Evolutionary conservation across 176 grass and related monocot genomes (phyloP), one percentile per base, ranked within the genome.

Genomic region (Musa itinerans): DNA sequence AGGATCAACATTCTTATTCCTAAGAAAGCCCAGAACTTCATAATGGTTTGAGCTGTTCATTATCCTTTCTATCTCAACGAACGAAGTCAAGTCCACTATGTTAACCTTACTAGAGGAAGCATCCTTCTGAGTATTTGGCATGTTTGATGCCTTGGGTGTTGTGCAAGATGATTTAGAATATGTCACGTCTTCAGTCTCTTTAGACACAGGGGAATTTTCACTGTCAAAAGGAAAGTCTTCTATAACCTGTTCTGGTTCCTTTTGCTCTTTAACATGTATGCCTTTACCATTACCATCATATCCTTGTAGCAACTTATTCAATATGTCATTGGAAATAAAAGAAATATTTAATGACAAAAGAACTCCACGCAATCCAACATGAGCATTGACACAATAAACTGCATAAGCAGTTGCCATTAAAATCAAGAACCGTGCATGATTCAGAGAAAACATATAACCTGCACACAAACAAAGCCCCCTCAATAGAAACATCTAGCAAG

Each of bases 41-140:
- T 99, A 99, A 89, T 99, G 81, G 67, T 83, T 95, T 20, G 51
- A 87, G 14, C 85, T 85, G 78, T 77, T 85, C 88, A 95, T 86
- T 85, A 99, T 95, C 67, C 96, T 89, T 77, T 89, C 83, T 82
- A 99, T 99, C 83, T 95, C 96, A 85, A 85, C 86, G 77, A 91
- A 69, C 22, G 96, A 89, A 86, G 54, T 71, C 21, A 68, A 80
- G 81, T 95, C 89, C 26, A 83, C 83, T 84, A 88, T 87, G 29
- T 84, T 83, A 77, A 88, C 76, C 82, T 89, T 95, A 70, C 79
- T 91, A 86, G 84, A 78, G 80, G 95, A 82, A 81, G 82, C 86
- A 68, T 92, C 92, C 62, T 96, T 89, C 19, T 89, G 76, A 77
- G 83, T 81, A 88, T 89, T 86, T 66, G 93, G 73, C 20, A 88